Conservation (phyloP, 2,329 filamentous ascomycete genomes). For the Penicillium frequentans region DNA sequence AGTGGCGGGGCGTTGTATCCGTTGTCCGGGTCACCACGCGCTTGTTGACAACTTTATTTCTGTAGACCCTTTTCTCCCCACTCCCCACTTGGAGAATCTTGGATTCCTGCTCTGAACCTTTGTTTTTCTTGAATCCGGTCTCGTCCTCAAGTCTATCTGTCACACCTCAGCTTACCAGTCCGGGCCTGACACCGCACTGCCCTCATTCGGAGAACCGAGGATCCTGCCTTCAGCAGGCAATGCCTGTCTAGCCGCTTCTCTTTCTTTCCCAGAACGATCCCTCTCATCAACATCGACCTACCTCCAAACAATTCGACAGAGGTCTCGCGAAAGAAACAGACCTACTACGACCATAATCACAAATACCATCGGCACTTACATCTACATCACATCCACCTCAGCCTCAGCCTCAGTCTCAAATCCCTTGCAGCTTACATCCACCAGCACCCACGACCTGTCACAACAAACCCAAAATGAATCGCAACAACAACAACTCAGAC, state of each 20-base stretch:
- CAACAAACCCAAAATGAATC: background rate
- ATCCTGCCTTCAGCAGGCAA: background rate
- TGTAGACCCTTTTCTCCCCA: background rate
- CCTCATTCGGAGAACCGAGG: background rate
- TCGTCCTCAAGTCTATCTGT: background rate
- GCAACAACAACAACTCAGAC: background rate
- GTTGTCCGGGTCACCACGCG: slow-evolving; percentile 4
- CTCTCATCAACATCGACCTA: background rate
- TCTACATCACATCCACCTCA: background rate
- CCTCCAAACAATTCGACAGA: background rate
- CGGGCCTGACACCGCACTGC: background rate
- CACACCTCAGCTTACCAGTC: background rate
- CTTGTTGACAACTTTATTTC: slow-evolving; percentile 6
- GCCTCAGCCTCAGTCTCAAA: slow-evolving; percentile 1
- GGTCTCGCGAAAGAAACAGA: background rate
- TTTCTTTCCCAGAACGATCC: background rate
- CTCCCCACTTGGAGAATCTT: background rate
- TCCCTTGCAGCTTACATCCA: background rate
- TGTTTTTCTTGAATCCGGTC: background rate
- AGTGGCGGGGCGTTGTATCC: background rate
- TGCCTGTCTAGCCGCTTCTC: background rate
- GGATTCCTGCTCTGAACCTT: background rate
- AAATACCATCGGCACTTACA: background rate
- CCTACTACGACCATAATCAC: background rate
- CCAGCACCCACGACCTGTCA: background rate